Conservation (phyloP, 2,329 filamentous ascomycete species). For the Pseudogymnoascus sp. region DNA sequence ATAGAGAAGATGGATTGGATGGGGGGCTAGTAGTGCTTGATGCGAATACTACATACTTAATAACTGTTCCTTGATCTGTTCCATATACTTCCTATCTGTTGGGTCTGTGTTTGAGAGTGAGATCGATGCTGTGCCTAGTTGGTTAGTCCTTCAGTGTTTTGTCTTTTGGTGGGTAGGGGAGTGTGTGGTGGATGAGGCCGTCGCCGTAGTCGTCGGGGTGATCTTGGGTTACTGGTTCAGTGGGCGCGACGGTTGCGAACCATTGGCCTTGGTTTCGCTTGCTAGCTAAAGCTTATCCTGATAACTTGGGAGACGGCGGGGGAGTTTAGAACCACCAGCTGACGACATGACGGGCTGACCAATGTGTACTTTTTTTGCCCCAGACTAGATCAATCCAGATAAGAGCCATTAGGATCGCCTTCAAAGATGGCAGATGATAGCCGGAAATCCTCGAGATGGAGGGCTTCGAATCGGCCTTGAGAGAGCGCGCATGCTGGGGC, state of each 20-base stretch:
- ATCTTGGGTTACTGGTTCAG: background rate
- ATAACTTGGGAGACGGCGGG: background rate
- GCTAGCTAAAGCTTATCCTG: background rate
- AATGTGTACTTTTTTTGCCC: background rate
- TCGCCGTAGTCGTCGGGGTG: background rate
- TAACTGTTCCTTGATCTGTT: background rate
- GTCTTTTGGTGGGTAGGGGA: no score
- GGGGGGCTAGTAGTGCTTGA: background rate
- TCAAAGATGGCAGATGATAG: background rate
- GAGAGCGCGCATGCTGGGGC: background rate
- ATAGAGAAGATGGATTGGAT: background rate
- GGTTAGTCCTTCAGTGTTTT: no score
- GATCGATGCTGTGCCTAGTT: no score
- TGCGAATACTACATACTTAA: constrained; percentile 3
- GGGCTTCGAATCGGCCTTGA: background rate
- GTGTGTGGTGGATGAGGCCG: no score
- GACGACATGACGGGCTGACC: background rate
- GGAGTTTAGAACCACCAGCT: background rate
- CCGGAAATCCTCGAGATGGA: background rate
- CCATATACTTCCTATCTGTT: background rate
- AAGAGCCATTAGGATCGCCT: background rate
- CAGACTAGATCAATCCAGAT: background rate
- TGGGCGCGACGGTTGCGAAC: background rate
- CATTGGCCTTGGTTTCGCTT: background rate
- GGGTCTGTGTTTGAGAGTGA: background rate